Percentiles rank a stretch among this genome's conserved stretches.
Conservation (phyloP, 768 basidiomycete genomes). For the Kwoniella shandongensis region DNA sequence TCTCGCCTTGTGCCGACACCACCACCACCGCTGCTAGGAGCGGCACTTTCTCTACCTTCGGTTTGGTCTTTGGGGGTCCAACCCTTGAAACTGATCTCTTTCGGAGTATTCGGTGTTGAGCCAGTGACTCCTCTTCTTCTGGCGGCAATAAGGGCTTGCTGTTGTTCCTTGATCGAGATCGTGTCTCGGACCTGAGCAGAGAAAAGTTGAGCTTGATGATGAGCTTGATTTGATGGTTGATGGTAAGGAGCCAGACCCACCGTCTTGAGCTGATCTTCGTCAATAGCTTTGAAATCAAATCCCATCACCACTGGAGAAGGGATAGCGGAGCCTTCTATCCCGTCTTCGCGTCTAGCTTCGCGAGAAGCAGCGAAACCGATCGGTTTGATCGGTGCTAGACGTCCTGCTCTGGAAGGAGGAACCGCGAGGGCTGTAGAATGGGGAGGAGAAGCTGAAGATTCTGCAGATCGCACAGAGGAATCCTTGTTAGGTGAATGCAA, state of each 20-base stretch:
- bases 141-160: constrained; percentile 48
- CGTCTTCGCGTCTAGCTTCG: constrained; percentile 31
- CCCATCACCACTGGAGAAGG: constrained; percentile 50
- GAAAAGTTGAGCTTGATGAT: constrained; percentile 11
- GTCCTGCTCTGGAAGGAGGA: not conserved
- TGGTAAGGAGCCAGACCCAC: constrained; percentile 23
- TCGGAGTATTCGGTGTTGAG: constrained; percentile 35
- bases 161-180: constrained; percentile 47
- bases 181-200: constrained; percentile 44
- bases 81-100: constrained; percentile 47
- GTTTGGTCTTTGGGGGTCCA: constrained; percentile 43
- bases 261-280: constrained; percentile 45
- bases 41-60: not conserved
- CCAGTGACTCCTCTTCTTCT: constrained; percentile 36
- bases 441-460: constrained; percentile 7
- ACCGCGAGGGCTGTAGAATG: not conserved
- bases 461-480: not conserved
- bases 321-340: constrained; percentile 7
- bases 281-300: constrained; percentile 45
- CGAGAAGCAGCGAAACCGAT: constrained; percentile 46
- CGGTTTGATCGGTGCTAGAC: constrained; percentile 39
- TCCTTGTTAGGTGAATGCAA: constrained; percentile 9
- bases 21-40: constrained; percentile 7
- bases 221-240: constrained; percentile 3
- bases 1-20: constrained; percentile 39